Evolutionary conservation across 257 asterid species (phyloP), one percentile per base, ranked within the genome.

Genomic region (Jaltomata sinuosa): DNA sequence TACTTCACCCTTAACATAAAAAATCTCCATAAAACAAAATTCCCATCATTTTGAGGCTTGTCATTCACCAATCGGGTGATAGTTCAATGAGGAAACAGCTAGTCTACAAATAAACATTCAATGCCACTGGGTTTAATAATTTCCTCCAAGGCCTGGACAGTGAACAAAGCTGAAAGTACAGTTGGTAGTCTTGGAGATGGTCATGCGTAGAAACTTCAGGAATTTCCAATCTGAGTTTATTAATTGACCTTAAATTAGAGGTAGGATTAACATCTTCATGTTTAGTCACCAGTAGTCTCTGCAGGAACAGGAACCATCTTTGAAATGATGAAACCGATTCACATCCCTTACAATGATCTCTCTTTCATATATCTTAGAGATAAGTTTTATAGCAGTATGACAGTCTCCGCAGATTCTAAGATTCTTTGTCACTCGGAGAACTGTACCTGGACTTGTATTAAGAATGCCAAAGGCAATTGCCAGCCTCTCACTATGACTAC

Each of bases 321-420:
- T 88, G 85, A 94, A 94, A 89, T 90, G 96, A 87, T 95, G 97
- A 89, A 92, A 95, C 29, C 97, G 84, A 74, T 91, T 95, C 45
- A 93, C 91, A 88, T 94, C 98, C 90, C 97, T 91, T 87, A 95
- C 97, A 68, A 93, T 71, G 55, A 94, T 94, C 88, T 94, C 96
- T 64, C 98, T 88, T 14, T 25, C 87, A 81, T 92, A 92, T 22
- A 93, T 88, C 88, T 61, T 89, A 0, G 95, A 95, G 64, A 95
- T 84, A 42, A 91, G 89, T 78, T 95, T 95, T 68, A 93, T 83
- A 18, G 88, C 97, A 10, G 91, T 86, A 84, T 95, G 98, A 72
- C 98, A 93, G 81, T 94, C 98, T 14, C 93, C 93, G 62, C 98
- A 94, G 19, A 94, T 93, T 83, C 98, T 90, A 45, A 94, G 94